Base-by-base conservation (phyloP, 768 basidiomycete species). In the Phylloporus arenicola region DNA sequence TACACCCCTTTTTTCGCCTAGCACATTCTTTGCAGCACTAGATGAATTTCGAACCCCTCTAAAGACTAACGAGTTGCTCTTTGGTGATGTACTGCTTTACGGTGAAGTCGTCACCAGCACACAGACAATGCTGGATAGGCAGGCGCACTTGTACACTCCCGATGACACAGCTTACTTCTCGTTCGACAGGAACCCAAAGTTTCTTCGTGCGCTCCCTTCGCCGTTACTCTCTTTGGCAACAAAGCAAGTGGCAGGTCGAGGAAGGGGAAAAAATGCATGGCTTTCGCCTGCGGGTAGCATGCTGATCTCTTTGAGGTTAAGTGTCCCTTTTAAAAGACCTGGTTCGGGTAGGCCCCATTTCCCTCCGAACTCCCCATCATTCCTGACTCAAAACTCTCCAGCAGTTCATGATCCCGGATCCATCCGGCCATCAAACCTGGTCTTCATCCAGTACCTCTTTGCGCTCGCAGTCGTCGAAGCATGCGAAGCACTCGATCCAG, bases 41-140 rank as follows among this genome's bases (percentile, higher is more conserved):
- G 61, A 61, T 1, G 58, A 58, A 11, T 60, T 70, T 14, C 57
- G 65, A 30, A 20, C 50, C 10, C 6, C 20, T 17, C 43, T 58
- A 68, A 56, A 60, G 12, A 31, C 50, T 1, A 56, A 60, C 10
- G 53, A 53, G 6, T 81, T 81, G 77, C 77, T 80, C 3, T 65
- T 88, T 4, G 93, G 93, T 0, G 91, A 94, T 52, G 76, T 81
- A 33, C 63, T 97, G 25, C 57, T 94, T 9, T 97, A 97, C 56
- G 86, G 88, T 29, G 91, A 96, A 65, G 82, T 83, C 0, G 87
- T 99, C 11, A 92, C 92, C 2, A 93, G 90, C 57, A 98, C 95
- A 0, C 96, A 98, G 65, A 93, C 92, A 2, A 81, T 97, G 79
- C 74, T 98, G 5, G 91, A 96, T 63, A 88, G 84, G 95, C 93